Base-by-base conservation (phyloP, 345 rosid genomes). In the Hypericum perforatum region DNA sequence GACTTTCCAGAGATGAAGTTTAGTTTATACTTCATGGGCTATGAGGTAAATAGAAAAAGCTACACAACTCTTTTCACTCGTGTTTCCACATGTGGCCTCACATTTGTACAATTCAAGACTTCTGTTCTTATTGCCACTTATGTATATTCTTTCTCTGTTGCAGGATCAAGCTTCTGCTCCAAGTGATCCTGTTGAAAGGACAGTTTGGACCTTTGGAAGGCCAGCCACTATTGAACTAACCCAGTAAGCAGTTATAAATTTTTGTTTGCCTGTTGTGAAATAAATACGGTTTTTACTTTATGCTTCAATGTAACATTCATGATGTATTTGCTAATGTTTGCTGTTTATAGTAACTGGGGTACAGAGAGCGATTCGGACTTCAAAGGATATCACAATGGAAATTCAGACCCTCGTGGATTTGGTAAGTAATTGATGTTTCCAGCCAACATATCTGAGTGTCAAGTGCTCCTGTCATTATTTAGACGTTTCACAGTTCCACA, bases 1-100 rank as follows among this genome's bases (percentile, higher is more conserved):
- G 95, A 87, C 72, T 82, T 87, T 60, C 76, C 96, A 2, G 98
- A 87, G 45, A 81, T 78, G 94, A 85, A 88, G 76, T 91, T 91
- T 61, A 79, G 85, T 70, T 68, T 87, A 71, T 91, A 87, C 65
- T 91, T 91, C 67, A 12, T 85, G 67, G 96, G 98, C 53, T 91
- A 79, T 51, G 95, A 85, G 96, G 98, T 92, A 71, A 56, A 59
- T n/a, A 46, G 39, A 6, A 5, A 49, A 16, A 37, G 32, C 7
- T 6, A 0, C 37, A 37, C 37, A 39, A 12, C 45, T 9, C 16
- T 45, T 37, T 8, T 44, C 39, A 6, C 9, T 11, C 8, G 7
- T 37, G 11, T n/a, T 8, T 7, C 41, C 8, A 8, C 32, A 14
- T 5, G 7, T 48, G 15, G 7, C 7, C 52, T 36, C 15, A 1